Conservation (phyloP, 306 rosid species). For the Hippophae tibetana region DNA sequence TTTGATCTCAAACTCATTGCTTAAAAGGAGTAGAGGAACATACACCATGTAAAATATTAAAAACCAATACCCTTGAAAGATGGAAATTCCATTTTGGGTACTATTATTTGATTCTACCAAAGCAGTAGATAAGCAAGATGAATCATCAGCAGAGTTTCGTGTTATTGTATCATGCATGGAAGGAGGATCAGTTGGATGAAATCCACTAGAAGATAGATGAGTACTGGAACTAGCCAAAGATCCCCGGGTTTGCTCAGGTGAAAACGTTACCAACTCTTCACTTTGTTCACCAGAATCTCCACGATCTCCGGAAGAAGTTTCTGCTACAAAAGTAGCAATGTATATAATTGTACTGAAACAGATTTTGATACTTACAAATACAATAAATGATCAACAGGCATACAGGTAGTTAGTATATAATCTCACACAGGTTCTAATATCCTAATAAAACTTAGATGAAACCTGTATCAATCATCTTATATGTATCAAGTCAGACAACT, state of each 20-base stretch:
- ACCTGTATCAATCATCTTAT: no score
- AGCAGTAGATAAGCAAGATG: constrained; percentile 26
- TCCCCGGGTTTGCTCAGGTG: constrained; percentile 30
- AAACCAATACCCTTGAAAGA: constrained; percentile 69
- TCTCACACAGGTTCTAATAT: no score
- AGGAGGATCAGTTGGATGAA: constrained; percentile 25
- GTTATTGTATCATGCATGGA: constrained; percentile 23
- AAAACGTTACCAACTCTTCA: constrained; percentile 32
- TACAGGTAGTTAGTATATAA: background rate
- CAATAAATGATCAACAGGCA: background rate
- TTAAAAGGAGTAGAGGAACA: constrained; percentile 6
- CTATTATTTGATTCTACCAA: constrained; percentile 29
- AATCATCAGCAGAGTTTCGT: constrained; percentile 23
- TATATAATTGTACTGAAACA: no score
- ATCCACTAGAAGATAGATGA: constrained; percentile 27
- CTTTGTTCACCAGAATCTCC: constrained; percentile 23
- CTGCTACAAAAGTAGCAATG: constrained; percentile 44
- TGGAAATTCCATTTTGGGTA: constrained; percentile 54
- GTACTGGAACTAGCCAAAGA: constrained; percentile 26
- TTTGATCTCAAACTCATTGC: background rate
- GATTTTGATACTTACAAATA: background rate
- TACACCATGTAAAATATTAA: constrained; percentile 18
- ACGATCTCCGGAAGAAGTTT: constrained; percentile 31
- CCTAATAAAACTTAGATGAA: no score
- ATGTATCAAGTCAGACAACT: background rate